Evolutionary conservation across 495 filamentous ascomycete species (phyloP), one percentile per base, ranked within the genome.

Genomic region (Penicillium paxilli): DNA sequence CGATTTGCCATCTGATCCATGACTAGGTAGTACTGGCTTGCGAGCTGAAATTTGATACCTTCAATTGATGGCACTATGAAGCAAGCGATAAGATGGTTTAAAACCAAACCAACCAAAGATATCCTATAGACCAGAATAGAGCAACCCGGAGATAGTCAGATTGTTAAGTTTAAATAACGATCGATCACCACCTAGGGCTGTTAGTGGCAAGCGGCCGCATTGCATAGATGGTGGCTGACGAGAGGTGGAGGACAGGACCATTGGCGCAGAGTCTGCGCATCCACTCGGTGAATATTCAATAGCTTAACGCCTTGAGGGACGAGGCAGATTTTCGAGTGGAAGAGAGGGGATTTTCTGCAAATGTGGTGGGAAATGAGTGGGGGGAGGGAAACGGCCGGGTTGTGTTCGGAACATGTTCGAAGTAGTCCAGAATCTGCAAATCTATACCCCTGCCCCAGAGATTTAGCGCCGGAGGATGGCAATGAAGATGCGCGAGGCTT

Each of bases 261-360:
- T 68, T 70, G 65, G 64, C 58, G 62, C 33, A 49, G 48, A 58
- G 51, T 47, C 47, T 57, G 60, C 49, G 62, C 57, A 67, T 63
- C 44, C 54, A 59, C 48, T 64, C 54, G 50, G 50, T 60, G 67
- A 60, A 60, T 54, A 63, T 50, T 58, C 45, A 38, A 57, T 44
- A 38, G 44, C 52, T 60, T 66, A 56, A 70, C 62, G 61, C 70
- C 69, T 60, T 50, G 44, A 52, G 47, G 55, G 67, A 50, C 69
- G 67, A 75, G 72, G 72, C 72, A 72, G 72, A 73, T 55, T 73
- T 62, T 48, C 40, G 17, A 53, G 47, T 20, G 47, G 50, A 52
- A 55, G 55, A 38, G 51, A 38, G 40, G 40, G 21, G 19, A 8
- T 23, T 25, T 21, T 57, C 57, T 64, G 66, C 61, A 55, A 61